A percentile compares a stretch with the other conserved stretches of the same genome.
These are phyloP conservation scores for Penicillium goetzii DNA, from an alignment of 495 filamentous ascomycete species.

Conservation along the genomic window DNA sequence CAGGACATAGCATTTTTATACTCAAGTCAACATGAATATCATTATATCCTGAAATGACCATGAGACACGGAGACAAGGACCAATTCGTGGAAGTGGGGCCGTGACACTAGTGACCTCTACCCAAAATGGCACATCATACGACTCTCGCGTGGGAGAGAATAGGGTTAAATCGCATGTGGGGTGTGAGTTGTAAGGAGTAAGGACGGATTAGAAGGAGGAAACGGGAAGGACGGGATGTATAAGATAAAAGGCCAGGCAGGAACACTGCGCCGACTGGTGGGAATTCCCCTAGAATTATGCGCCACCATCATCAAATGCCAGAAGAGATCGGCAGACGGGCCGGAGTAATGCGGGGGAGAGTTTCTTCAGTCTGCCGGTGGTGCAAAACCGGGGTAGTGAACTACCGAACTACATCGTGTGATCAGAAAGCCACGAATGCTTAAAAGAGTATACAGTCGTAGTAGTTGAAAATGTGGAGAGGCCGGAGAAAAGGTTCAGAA, in stretches of 20 bases:
- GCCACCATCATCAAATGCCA: neutral
- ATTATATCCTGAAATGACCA: neutral
- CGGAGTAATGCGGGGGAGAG: constrained; percentile 1
- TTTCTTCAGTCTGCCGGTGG: constrained; percentile 20
- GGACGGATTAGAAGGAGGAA: neutral
- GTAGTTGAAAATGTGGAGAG: too few species aligned
- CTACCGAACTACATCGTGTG: neutral
- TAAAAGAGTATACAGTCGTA: too few species aligned
- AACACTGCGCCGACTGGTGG: constrained; percentile 27
- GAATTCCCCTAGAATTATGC: constrained; percentile 8
- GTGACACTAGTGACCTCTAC: neutral
- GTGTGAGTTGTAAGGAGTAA: neutral
- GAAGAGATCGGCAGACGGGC: neutral
- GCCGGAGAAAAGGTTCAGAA: too few species aligned
- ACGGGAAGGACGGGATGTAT: neutral
- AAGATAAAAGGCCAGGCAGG: neutral
- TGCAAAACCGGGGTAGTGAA: neutral
- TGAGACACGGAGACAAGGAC: neutral
- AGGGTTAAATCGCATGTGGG: constrained; percentile 7
- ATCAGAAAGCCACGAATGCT: neutral
- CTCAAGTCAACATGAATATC: neutral
- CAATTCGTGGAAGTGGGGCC: constrained; percentile 18
- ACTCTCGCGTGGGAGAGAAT: neutral
- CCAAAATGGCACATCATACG: neutral
- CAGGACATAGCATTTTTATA: neutral